Percentiles rank a stretch among this genome's conserved stretches.
These are phyloP conservation scores for Chaetomiaceae sp. DNA, from an alignment of 2,329 filamentous ascomycete genomes.

Conservation along the genomic window DNA sequence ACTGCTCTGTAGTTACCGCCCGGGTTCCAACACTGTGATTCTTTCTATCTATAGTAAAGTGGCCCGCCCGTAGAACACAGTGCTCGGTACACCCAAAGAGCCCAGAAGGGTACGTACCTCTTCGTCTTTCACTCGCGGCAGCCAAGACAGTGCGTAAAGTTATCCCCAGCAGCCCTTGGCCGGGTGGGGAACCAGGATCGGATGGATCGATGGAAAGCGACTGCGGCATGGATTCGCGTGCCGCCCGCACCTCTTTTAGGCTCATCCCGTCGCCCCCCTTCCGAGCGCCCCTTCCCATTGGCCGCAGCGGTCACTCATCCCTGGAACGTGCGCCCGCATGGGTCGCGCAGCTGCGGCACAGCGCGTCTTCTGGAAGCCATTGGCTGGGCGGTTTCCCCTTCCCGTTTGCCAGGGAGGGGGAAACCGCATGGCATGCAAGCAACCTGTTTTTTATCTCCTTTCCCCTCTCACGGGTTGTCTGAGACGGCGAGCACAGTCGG, in stretches of 20 bases:
- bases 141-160: no score
- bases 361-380: constrained; percentile 2
- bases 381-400: constrained; percentile 4
- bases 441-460: background rate
- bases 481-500: no score
- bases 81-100: no score
- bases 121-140: no score
- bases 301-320: constrained; percentile 9
- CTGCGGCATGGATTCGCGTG: constrained; percentile 22
- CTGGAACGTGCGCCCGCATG: constrained; percentile 10
- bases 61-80: no score
- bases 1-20: no score
- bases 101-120: no score
- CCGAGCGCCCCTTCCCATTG: constrained; percentile 18
- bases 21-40: no score
- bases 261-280: constrained; percentile 26
- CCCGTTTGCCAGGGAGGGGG: background rate
- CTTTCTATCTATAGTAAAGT: no score
- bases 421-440: background rate
- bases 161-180: background rate
- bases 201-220: constrained; percentile 17
- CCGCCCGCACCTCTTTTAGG: constrained; percentile 26
- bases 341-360: constrained; percentile 5
- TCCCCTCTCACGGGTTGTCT: no score
- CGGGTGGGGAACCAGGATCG: constrained; percentile 17